A percentile compares a stretch with the other conserved stretches of the same genome.
These are phyloP conservation scores for Triticum turgidum DNA, from an alignment of 176 grass and related monocot genomes.

Conservation along the genomic window DNA sequence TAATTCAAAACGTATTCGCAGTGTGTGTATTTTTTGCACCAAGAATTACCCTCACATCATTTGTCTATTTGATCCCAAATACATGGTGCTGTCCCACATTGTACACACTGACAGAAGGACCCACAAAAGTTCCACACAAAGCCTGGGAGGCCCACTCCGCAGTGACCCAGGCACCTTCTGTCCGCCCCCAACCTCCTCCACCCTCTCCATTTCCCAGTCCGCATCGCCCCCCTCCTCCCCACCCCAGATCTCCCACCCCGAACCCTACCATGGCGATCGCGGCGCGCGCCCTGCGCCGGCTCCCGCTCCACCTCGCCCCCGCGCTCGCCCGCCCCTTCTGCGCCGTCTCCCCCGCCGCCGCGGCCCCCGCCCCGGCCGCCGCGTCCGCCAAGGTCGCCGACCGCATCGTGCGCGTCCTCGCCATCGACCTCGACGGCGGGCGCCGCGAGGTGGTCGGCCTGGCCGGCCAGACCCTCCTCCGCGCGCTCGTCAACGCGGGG, in stretches of 20 bases:
- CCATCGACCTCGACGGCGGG: conserved; percentile 68
- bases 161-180: not conserved
- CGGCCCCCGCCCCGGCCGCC: conserved; percentile 9
- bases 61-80: not conserved
- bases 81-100: not conserved
- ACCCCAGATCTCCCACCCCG: conserved; percentile 33
- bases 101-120: not conserved
- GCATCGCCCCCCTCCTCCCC: not conserved
- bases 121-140: not conserved
- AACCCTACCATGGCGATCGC: conserved; percentile 86
- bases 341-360: conserved; percentile 30
- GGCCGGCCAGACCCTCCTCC: conserved; percentile 81
- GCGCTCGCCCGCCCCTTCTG: conserved; percentile 43
- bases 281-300: conserved; percentile 49
- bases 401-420: conserved; percentile 87
- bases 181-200: not conserved
- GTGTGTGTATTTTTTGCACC: too few relatives aligned
- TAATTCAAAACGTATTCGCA: too few relatives aligned
- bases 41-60: too few relatives aligned
- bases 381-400: conserved; percentile 83
- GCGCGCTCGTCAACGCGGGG: conserved; percentile 66
- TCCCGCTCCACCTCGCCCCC: conserved; percentile 52
- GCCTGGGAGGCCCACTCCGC: not conserved
- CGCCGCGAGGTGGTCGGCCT: conserved; percentile 75
- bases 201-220: not conserved